phyloP scores from a whole-genome alignment of 2,329 filamentous ascomycete genomes.

The Mycosphaerella arachidis region DNA sequence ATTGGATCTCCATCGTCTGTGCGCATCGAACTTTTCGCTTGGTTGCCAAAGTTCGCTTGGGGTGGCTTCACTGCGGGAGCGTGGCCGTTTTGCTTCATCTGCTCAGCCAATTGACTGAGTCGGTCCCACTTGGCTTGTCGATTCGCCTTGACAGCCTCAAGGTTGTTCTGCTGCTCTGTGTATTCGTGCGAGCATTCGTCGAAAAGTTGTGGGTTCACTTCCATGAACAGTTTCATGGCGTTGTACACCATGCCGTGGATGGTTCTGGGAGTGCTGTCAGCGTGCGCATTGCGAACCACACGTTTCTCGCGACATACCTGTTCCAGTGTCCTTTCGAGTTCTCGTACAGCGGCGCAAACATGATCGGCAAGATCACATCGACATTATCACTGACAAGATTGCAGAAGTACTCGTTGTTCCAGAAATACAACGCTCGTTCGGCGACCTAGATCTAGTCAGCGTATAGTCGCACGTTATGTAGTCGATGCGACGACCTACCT shows the following conservation, averaged over 20 bases:
- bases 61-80: conserved; percentile 24
- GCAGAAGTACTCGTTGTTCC: conserved; percentile 99
- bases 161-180: conserved; percentile 90
- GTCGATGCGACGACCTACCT: conserved; percentile 45
- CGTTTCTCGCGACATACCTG: conserved; percentile 55
- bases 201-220: conserved; percentile 97
- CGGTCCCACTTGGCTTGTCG: conserved; percentile 87
- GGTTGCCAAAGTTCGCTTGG: conserved; percentile 34
- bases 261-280: conserved; percentile 56
- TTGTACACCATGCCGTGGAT: conserved; percentile 99
- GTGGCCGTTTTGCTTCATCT: conserved; percentile 30
- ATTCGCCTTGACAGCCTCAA: conserved; percentile 74
- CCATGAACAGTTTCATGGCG: conserved; percentile 99
- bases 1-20: conserved; percentile 73
- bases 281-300: neutral
- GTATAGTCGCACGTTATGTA: neutral
- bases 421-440: conserved; percentile 95
- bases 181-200: conserved; percentile 99
- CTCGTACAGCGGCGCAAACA: conserved; percentile 97
- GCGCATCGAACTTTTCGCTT: conserved; percentile 35
- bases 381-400: conserved; percentile 99
- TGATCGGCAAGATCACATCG: conserved; percentile 95
- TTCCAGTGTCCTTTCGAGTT: conserved; percentile 99
- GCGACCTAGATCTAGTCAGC: conserved; percentile 58
- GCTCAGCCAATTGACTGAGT: conserved; percentile 71